Evolutionary conservation across 768 basidiomycete species (phyloP).

Genomic region (Roridomyces roridus): DNA sequence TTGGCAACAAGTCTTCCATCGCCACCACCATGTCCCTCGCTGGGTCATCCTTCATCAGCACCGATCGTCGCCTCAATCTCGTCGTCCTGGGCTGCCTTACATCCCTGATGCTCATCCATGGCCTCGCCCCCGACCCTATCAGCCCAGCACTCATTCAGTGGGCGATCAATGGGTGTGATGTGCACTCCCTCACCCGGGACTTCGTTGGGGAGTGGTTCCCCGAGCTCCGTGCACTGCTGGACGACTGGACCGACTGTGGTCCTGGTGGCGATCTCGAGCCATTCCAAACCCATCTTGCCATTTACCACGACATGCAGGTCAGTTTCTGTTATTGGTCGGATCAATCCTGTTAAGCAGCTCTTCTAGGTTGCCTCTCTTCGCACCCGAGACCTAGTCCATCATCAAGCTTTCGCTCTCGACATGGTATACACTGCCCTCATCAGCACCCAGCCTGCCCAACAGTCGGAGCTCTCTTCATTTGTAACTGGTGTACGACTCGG

Average conservation of each 20-base stretch:
- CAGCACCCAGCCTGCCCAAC: background rate
- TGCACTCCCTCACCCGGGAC: background rate
- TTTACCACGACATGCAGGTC: background rate
- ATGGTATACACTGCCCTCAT: background rate
- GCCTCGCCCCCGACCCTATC: slow-evolving; percentile 2
- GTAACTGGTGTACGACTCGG: background rate
- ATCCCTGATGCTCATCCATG: slow-evolving; percentile 6
- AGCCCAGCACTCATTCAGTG: slow-evolving; percentile 18
- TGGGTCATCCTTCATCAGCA: background rate
- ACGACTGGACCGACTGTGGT: background rate
- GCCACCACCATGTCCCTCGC: background rate
- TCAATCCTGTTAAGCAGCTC: background rate
- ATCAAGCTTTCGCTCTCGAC: background rate
- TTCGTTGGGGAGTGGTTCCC: slow-evolving; percentile 20
- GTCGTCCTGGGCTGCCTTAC: slow-evolving; percentile 1
- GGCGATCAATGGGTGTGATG: slow-evolving; percentile 5
- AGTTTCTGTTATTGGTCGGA: background rate
- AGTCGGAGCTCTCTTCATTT: background rate
- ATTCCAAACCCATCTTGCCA: background rate
- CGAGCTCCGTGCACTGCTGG: background rate
- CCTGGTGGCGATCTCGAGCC: background rate
- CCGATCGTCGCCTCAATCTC: background rate
- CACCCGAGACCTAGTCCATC: background rate
- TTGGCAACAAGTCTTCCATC: background rate
- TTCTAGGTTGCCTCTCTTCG: background rate